Base-by-base conservation (phyloP, 805 yeast species). In the Starmerella vitae region DNA sequence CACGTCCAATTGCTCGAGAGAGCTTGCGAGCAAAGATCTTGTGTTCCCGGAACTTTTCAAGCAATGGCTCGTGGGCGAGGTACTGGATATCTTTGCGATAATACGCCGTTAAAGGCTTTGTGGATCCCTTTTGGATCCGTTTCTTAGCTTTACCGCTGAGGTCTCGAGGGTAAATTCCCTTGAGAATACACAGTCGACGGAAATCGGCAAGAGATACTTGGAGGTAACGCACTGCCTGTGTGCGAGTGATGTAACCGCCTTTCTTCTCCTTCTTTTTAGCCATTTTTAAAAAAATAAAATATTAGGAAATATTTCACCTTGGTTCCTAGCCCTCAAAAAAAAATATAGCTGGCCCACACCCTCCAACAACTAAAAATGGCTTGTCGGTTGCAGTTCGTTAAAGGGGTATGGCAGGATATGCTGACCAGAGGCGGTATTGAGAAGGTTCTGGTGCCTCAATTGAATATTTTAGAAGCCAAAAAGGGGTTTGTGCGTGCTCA, bases 51-150 rank as follows among this genome's bases (percentile, higher is more conserved):
- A 91, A 91, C 62, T 76, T 85, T 45, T 70, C 72, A 52, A 91
- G 68, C 20, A 91, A 80, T 3, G 97, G 97, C 65, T 91, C 98
- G 60, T 91, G 98, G 66, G 84, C 65, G 51, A 91, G 67, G 60
- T 88, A 91, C 62, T 86, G 94, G 49, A 91, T 91, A 60, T 91
- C 98, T 62, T 85, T 91, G 47, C 78, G 61, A 60, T 85, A 88
- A 64, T 91, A 91, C 59, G 91, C 93, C 3, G 98, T 91, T 19
- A 80, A 79, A 34, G 94, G 94, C 20, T 93, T 93, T 6, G 96
- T 83, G n/a, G 94, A 81, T 18, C 98, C 97, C 63, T 84, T 91
- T 63, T 85, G 88, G 44, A 96, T 95, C 69, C 84, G 86, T 74
- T 80, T 84, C 66, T 86, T 91, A 63, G 83, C 84, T 53, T 86